Conservation (phyloP, 108 stramenopile genomes). For the Cyclotella distinguenda region DNA sequence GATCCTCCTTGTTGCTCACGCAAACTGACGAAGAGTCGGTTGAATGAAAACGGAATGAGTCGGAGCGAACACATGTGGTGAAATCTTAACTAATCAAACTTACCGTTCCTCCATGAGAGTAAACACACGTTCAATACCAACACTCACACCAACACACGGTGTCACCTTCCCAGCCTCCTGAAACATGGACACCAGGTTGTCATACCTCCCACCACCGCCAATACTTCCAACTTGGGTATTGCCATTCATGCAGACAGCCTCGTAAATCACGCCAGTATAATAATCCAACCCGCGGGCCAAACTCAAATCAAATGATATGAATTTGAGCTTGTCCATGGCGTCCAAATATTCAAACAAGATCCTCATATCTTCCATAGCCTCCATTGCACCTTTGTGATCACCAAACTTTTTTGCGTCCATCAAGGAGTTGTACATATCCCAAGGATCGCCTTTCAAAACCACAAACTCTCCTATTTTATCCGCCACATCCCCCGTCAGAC, state of each 20-base stretch:
- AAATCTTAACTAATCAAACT: slow-evolving; percentile 29
- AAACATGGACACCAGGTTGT: slow-evolving; percentile 93
- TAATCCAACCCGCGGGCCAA: slow-evolving; percentile 92
- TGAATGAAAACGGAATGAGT: background rate
- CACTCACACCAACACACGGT: slow-evolving; percentile 90
- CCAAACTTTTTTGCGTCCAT: slow-evolving; percentile 64
- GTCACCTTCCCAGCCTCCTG: slow-evolving; percentile 74
- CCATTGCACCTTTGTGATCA: slow-evolving; percentile 65
- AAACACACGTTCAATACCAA: slow-evolving; percentile 93
- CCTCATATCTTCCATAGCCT: slow-evolving; percentile 82
- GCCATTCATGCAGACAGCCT: slow-evolving; percentile 80
- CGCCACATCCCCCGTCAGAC: slow-evolving; percentile 70
- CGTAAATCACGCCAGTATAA: slow-evolving; percentile 95
- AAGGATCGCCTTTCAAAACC: slow-evolving; percentile 62
- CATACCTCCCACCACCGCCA: slow-evolving; percentile 91
- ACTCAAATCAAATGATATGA: slow-evolving; percentile 81
- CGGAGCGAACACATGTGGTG: background rate
- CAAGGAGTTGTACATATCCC: slow-evolving; percentile 67
- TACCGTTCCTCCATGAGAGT: slow-evolving; percentile 87
- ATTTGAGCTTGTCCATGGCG: slow-evolving; percentile 75
- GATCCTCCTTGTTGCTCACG: slow-evolving; percentile 58
- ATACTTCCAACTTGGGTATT: slow-evolving; percentile 87
- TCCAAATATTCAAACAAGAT: slow-evolving; percentile 89
- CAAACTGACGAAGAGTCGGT: slow-evolving; percentile 37
- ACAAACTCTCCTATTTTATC: slow-evolving; percentile 88